Percentiles rank a stretch among this genome's conserved stretches.
These are phyloP conservation scores for Fusarium nodosum DNA, from an alignment of 2,329 filamentous ascomycete species.

Conservation along the genomic window DNA sequence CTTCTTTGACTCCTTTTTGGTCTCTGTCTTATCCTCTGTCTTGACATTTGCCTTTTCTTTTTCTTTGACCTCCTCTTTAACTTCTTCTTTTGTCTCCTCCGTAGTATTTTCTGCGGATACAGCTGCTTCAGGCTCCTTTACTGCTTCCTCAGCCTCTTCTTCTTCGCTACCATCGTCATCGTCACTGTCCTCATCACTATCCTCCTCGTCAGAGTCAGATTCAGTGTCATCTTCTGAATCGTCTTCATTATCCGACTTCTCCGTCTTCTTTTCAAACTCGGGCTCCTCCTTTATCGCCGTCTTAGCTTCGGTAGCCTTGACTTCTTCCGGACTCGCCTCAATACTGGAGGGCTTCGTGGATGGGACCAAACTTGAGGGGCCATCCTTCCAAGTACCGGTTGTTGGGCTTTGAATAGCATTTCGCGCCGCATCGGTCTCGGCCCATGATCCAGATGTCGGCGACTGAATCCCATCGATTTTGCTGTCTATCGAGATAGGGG, in stretches of 20 bases:
- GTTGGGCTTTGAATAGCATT: slow-evolving; percentile 60
- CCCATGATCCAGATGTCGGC: slow-evolving; percentile 62
- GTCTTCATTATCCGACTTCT: slow-evolving; percentile 47
- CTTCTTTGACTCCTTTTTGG: slow-evolving; percentile 13
- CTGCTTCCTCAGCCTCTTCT: slow-evolving; percentile 30
- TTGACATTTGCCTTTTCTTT: neutral
- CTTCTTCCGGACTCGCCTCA: slow-evolving; percentile 55
- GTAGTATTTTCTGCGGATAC: slow-evolving; percentile 29
- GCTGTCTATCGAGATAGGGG: slow-evolving; percentile 16
- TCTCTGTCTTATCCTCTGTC: neutral
- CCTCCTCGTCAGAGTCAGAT: slow-evolving; percentile 29
- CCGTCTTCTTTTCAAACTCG: slow-evolving; percentile 53
- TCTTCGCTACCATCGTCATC: slow-evolving; percentile 45
- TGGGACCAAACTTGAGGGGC: slow-evolving; percentile 13
- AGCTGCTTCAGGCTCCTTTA: slow-evolving; percentile 28
- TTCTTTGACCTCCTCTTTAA: slow-evolving; percentile 17
- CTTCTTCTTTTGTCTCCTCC: slow-evolving; percentile 9
- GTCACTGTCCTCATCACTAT: slow-evolving; percentile 31
- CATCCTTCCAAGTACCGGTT: slow-evolving; percentile 59
- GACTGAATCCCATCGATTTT: slow-evolving; percentile 58
- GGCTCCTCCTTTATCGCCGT: slow-evolving; percentile 57
- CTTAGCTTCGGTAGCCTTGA: slow-evolving; percentile 56
- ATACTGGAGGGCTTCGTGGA: slow-evolving; percentile 38
- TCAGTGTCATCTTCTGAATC: slow-evolving; percentile 34
- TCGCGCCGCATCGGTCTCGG: slow-evolving; percentile 44